phyloP scores from a whole-genome alignment of 2,329 filamentous ascomycete species.

The Penicillium vulpinum region DNA sequence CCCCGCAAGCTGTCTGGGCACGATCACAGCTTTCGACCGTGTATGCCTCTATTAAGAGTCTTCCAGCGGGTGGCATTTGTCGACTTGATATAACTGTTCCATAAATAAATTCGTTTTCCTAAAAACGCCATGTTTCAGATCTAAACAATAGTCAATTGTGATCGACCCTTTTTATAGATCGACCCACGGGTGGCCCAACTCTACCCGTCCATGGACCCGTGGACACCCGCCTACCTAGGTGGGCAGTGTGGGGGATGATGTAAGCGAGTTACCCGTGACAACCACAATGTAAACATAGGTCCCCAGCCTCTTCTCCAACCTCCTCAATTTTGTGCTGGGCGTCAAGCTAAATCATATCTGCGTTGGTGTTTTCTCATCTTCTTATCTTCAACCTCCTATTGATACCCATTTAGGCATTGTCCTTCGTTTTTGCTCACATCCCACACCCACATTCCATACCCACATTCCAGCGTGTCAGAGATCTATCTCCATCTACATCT shows the following conservation, averaged over 20 bases:
- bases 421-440: neutral
- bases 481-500: constrained; percentile 14
- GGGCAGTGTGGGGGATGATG: constrained; percentile 19
- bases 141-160: neutral
- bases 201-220: neutral
- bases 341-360: constrained; percentile 9
- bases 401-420: constrained; percentile 8
- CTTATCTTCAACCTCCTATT: constrained; percentile 8
- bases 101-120: neutral
- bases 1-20: constrained; percentile 6
- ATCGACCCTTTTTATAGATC: constrained; percentile 15
- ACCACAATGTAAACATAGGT: constrained; percentile 29
- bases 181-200: constrained; percentile 3
- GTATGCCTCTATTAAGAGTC: neutral
- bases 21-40: constrained; percentile 5
- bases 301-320: constrained; percentile 44
- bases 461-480: constrained; percentile 7
- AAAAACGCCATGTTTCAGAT: neutral
- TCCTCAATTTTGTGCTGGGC: constrained; percentile 33
- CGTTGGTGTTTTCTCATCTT: constrained; percentile 12
- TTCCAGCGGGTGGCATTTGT: constrained; percentile 1
- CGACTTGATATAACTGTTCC: neutral
- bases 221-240: too few species aligned
- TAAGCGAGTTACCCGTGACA: constrained; percentile 31
- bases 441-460: constrained; percentile 2